phyloP scores from a whole-genome alignment of 1,284 basidiomycete genomes.

The Mrakiaceae sp. region DNA sequence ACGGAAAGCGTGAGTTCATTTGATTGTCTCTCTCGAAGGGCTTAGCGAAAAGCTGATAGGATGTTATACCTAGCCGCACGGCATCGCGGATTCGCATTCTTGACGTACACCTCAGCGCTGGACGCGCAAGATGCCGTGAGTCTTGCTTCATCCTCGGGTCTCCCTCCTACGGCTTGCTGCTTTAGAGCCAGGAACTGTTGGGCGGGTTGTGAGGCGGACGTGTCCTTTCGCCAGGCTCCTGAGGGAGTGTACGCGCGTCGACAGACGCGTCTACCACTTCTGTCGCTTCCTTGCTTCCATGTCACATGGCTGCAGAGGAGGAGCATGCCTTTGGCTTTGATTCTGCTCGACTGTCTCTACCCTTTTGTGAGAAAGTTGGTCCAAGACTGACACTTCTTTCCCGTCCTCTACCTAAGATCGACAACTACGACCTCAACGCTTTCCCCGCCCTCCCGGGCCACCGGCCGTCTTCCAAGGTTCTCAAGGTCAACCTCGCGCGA shows the following conservation, averaged over 20 bases:
- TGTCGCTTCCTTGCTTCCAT: not conserved
- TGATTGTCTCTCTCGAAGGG: not conserved
- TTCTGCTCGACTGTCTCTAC: not conserved
- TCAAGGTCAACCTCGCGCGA: slow-evolving; percentile 13
- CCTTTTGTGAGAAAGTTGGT: not conserved
- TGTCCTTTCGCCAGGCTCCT: too few species aligned
- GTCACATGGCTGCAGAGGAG: not conserved
- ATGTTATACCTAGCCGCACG: not conserved
- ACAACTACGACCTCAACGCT: slow-evolving; percentile 17
- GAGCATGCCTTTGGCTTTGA: not conserved
- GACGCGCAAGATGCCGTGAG: slow-evolving; percentile 14
- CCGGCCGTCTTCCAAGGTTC: not conserved
- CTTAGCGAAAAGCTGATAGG: not conserved
- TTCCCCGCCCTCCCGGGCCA: slow-evolving; percentile 6
- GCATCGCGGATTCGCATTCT: slow-evolving; percentile 12
- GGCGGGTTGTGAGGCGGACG: too few species aligned
- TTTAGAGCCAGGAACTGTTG: too few species aligned
- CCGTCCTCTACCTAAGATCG: slow-evolving; percentile 4
- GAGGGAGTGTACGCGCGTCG: not conserved
- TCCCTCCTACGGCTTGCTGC: not conserved
- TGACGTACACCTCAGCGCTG: slow-evolving; percentile 12
- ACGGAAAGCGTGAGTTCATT: not conserved
- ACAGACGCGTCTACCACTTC: not conserved
- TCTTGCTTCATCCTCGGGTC: not conserved
- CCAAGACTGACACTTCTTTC: not conserved